Conservation (phyloP, 108 stramenopile species). For the Conticribra guillardii region DNA sequence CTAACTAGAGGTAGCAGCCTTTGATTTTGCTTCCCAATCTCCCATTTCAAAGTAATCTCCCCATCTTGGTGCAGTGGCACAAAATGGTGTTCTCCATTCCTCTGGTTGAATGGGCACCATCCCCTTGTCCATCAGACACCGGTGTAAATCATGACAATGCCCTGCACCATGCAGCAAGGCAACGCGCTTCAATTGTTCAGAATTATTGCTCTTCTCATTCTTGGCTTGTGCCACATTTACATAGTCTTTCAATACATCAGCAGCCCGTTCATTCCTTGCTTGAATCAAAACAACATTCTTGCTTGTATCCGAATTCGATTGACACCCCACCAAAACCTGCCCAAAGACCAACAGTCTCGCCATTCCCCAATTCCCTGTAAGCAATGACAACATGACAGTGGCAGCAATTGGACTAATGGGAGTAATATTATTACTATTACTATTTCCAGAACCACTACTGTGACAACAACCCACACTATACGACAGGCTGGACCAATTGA, state of each 20-base stretch:
- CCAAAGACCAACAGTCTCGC: constrained; percentile 70
- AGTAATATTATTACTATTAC: constrained; percentile 12
- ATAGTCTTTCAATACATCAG: constrained; percentile 55
- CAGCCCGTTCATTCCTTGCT: constrained; percentile 72
- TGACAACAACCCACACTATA: constrained; percentile 15
- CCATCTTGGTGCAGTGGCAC: constrained; percentile 37
- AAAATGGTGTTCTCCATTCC: constrained; percentile 83
- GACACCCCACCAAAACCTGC: constrained; percentile 60
- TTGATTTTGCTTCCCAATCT: neutral
- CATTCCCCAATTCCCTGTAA: constrained; percentile 42
- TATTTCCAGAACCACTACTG: neutral
- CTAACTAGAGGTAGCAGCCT: constrained; percentile 6
- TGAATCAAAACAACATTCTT: constrained; percentile 47
- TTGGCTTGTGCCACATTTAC: too few relatives aligned
- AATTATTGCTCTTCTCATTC: neutral
- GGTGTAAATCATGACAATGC: constrained; percentile 74
- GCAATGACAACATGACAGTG: constrained; percentile 43
- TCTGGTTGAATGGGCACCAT: constrained; percentile 52
- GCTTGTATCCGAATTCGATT: constrained; percentile 33
- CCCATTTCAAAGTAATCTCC: constrained; percentile 34
- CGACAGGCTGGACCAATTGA: constrained; percentile 74
- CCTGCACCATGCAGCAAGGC: constrained; percentile 78
- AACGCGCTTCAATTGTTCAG: neutral
- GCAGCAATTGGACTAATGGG: constrained; percentile 46
- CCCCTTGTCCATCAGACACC: constrained; percentile 55